Evolutionary conservation across 306 rosid genomes (phyloP), one percentile per base, ranked within the genome.

Genomic region (Medicago arabica): DNA sequence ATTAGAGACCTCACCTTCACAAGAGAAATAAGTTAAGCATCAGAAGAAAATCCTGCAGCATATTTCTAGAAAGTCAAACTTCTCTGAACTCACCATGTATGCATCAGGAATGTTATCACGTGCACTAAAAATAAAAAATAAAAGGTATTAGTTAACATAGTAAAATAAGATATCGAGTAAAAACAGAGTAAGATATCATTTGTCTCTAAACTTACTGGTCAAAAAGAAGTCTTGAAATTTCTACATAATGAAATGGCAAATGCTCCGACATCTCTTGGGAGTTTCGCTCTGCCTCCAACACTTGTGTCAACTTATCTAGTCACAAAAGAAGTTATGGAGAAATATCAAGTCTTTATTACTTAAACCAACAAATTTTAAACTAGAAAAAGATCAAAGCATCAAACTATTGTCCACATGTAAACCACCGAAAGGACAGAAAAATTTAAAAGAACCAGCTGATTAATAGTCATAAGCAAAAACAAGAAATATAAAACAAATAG

Each of bases 201-300:
- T 19, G 69, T 62, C 68, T 43, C 65, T 62, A 50, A 38, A 83
- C 95, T 85, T 83, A 93, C 98, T 86, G 90, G 46, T 91, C 88
- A 83, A 85, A 88, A 81, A 89, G 87, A 85, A 86, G 93, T 74
- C 87, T 88, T 21, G 97, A 89, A 74, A 92, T 92, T 85, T 95
- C 99, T 46, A 95, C 91, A 69, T 95, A 95, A 89, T 95, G 96
- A 70, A 95, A 95, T 49, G 98, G 99, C 78, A 95, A 82, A 40
- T 90, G 86, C 63, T 89, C 97, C 40, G 92, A 95, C 70, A 93
- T 82, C 78, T 91, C 93, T 80, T 89, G 97, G 70, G 99, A 88
- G 36, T 90, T 90, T 10, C 97, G 90, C 83, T 95, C 97, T 6
- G 89, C 91, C 80, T 95, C 99, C 84, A 92, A 83, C 83, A 89